Evolutionary conservation across 2,329 filamentous ascomycete species (phyloP), one percentile per base, ranked within the genome.

Genomic region (Canariomyces notabilis): DNA sequence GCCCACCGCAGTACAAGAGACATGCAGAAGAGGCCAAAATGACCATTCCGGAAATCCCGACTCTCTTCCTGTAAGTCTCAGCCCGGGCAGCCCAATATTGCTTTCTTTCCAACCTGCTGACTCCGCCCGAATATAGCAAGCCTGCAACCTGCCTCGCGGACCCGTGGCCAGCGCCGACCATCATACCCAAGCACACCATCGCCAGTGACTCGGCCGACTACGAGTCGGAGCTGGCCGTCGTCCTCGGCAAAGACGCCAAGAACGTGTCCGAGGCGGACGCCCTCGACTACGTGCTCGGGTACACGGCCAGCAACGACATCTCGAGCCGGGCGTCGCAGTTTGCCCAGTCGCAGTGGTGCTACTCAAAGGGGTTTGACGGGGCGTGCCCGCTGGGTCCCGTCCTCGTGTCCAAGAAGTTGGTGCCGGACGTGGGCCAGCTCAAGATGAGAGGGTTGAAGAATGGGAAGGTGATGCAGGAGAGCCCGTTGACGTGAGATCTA

Each of bases 201-300:
- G 59, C 64, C 12, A 72, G 76, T 42, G 72, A 76, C 61, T 72
- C 73, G 18, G 75, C 73, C 36, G 79, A 81, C 62, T 80, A 79
- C 59, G 76, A 81, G 60, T 73, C 75, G 3, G 78, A 82, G 62
- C 68, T 82, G 41, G 76, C 72, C 11, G 70, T 80, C 22, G 68
- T 82, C 11, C 72, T 82, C 35, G 74, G 75, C 23, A 69, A 67
- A 53, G 60, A 66, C 11, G 66, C 67, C 20, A 74, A 76, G 54
- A 77, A 82, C 52, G 76, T 81, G 8, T 65, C 69, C 37, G 76
- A 80, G 53, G 69, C 66, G 0, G 71, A 82, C 21, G 78, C 79
- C 5, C 59, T 79, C 41, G 70, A 75, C 52, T 80, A 83, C 55
- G 70, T 85, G 4, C 72, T 84, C 2, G 80, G 81, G 21, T 85